Evolutionary conservation across 1,284 basidiomycete species (phyloP).

Genomic region (Naganishia albida): DNA sequence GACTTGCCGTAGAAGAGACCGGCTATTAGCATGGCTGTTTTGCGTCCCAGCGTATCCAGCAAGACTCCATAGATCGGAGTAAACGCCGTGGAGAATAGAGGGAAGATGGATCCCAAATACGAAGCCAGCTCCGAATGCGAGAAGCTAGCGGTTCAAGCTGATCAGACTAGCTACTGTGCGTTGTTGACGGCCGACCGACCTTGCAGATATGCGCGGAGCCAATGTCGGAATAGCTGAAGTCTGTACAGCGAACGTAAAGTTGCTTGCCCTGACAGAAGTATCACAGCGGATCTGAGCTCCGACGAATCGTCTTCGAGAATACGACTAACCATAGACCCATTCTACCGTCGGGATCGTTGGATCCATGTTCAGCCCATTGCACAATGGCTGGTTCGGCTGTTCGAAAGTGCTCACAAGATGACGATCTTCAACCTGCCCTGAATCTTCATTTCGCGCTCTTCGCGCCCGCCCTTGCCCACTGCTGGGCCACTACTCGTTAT

Average conservation of each 20-base stretch:
- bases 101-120: slow-evolving; percentile 51
- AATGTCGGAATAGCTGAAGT: slow-evolving; percentile 50
- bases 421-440: slow-evolving; percentile 13
- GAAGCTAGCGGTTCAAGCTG: slow-evolving; percentile 37
- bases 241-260: slow-evolving; percentile 53
- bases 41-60: slow-evolving; percentile 50
- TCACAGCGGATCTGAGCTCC: neutral
- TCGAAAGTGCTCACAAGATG: slow-evolving; percentile 8
- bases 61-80: slow-evolving; percentile 54
- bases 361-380: neutral
- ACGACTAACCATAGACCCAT: slow-evolving; percentile 25
- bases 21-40: slow-evolving; percentile 48
- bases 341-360: neutral
- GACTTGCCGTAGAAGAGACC: slow-evolving; percentile 44
- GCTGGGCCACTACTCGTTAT: neutral
- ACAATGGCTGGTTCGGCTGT: neutral
- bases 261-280: slow-evolving; percentile 40
- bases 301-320: neutral
- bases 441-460: slow-evolving; percentile 13
- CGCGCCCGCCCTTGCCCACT: slow-evolving; percentile 5
- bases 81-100: slow-evolving; percentile 47
- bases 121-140: slow-evolving; percentile 50
- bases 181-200: neutral
- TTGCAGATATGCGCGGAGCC: slow-evolving; percentile 41
- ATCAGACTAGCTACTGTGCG: neutral